Evolutionary conservation across 1,284 basidiomycete genomes (phyloP).

Genomic region (Anthracocystis walkeri): DNA sequence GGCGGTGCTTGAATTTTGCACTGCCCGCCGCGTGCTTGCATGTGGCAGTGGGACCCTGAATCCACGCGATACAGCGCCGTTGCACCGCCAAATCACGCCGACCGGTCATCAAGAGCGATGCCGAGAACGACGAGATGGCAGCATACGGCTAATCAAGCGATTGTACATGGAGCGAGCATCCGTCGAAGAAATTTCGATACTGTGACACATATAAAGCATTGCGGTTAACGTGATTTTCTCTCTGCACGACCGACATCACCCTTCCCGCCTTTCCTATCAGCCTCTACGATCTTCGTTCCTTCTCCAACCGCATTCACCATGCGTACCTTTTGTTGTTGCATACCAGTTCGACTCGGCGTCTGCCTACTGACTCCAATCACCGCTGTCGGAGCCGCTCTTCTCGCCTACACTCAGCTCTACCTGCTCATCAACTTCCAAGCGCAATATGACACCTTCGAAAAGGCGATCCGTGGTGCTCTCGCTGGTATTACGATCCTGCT

Average conservation of each 20-base stretch:
- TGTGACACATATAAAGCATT: no score
- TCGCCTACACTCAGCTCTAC: slow-evolving; percentile 28
- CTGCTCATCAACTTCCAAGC: slow-evolving; percentile 23
- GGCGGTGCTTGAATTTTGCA: slow-evolving; percentile 6
- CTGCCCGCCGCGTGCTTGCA: neutral
- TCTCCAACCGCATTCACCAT: neutral
- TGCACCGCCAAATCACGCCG: no score
- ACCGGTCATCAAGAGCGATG: no score
- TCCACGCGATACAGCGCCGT: slow-evolving; percentile 3
- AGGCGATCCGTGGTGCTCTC: slow-evolving; percentile 29
- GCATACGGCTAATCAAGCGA: no score
- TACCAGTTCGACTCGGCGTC: slow-evolving; percentile 33
- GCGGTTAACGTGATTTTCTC: no score
- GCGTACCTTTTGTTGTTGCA: slow-evolving; percentile 41
- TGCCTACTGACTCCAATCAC: slow-evolving; percentile 23
- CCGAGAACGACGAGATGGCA: no score
- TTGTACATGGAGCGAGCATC: no score
- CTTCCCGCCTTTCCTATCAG: neutral
- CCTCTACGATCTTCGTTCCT: neutral
- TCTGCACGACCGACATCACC: no score
- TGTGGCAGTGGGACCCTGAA: slow-evolving; percentile 1
- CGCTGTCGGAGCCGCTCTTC: slow-evolving; percentile 11
- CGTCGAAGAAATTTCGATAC: no score
- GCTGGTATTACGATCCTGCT: slow-evolving; percentile 31
- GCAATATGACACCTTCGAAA: slow-evolving; percentile 19